Evolutionary conservation across 129 eudicot genomes (phyloP).

Genomic region (Flaveria robusta): DNA sequence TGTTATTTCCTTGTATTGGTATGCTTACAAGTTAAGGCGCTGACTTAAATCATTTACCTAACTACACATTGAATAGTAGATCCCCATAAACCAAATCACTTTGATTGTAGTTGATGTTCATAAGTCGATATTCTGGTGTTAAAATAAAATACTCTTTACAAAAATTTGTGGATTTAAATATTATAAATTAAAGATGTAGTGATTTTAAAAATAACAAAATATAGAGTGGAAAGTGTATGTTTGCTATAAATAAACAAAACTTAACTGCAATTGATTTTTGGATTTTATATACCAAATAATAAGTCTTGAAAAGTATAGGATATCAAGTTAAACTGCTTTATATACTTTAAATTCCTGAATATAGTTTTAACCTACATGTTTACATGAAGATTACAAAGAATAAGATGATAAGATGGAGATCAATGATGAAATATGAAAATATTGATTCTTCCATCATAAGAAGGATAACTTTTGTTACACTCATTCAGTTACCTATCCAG

Average conservation of each 20-base stretch:
- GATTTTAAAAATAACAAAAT: no score
- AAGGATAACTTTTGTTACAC: neutral
- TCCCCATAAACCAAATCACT: constrained; percentile 30
- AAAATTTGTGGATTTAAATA: no score
- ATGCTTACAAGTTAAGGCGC: constrained; percentile 29
- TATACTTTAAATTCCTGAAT: neutral
- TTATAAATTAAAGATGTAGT: no score
- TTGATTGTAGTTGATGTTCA: neutral
- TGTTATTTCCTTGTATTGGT: constrained; percentile 17
- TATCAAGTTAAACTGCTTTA: no score
- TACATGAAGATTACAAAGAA: constrained; percentile 5
- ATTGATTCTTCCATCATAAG: constrained; percentile 40
- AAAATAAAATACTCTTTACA: no score
- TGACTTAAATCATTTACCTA: constrained; percentile 23
- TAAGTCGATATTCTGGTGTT: no score
- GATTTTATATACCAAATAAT: no score
- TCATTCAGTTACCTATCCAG: no score
- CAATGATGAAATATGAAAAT: constrained; percentile 2
- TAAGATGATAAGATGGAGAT: constrained; percentile 22
- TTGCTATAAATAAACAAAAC: no score
- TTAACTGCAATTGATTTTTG: no score
- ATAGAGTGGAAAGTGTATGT: no score
- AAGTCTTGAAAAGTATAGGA: no score
- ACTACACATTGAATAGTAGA: constrained; percentile 24
- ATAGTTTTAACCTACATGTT: constrained; percentile 18